Base-by-base conservation (phyloP, 306 rosid genomes). In the Spatholobus suberectus region DNA sequence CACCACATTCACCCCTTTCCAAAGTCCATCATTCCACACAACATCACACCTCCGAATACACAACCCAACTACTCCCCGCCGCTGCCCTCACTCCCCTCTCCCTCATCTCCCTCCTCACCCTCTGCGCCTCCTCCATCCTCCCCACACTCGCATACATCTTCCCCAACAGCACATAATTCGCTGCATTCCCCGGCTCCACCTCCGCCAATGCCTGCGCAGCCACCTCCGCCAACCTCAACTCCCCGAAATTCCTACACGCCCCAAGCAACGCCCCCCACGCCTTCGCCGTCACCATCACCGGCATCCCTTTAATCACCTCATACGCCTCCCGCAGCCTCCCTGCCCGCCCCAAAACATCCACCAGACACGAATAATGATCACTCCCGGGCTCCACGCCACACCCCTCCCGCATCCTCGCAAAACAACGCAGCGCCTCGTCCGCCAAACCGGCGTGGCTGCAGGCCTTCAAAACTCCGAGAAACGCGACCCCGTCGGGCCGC, bases 241-340 rank as follows among this genome's bases (percentile, higher is more conserved):
- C 88, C 20, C 95, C 98, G 49, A 87, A 86, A 54, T 85, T 89
- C 84, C 89, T 84, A 79, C 98, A 94, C 44, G 95, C 97, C 74
- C 95, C 94, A 5, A 94, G 95, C 20, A 94, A 88, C 4, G 94
- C 94, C 20, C 95, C 94, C 98, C 98, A 94, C 17, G 94, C 95
- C 80, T 88, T 90, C 8, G 89, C 95, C 29, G 95, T 94, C 65
- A 77, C 98, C 86, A 82, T 87, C 77, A 90, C 94, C 0, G 97
- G 97, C 98, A 90, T 92, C 82, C 83, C 86, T 74, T 70, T 54
- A 58, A 94, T 87, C 13, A 94, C 85, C 72, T 83, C 87, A 55
- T 90, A 88, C 23, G 98, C 97, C 77, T 94, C 97, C 24, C 78
- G 23, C 75, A 94, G 79, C 83, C 94, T 90, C 80, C 98, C 98